Percentiles rank a stretch among this genome's conserved stretches.
phyloP scores from a whole-genome alignment of 257 asterid species.

The Salvia splendens region DNA sequence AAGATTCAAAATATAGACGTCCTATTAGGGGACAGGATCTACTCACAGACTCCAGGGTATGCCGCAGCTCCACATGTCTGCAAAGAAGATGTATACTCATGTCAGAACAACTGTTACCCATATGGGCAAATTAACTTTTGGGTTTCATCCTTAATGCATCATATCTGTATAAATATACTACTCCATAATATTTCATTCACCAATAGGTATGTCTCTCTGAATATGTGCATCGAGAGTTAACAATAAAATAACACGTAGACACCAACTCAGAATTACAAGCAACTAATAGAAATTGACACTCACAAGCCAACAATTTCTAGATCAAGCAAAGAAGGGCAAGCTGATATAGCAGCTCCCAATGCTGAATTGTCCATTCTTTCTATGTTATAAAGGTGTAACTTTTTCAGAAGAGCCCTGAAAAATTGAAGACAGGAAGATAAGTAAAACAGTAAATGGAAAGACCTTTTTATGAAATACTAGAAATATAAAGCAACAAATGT shows the following conservation, averaged over 20 bases:
- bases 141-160: constrained; percentile 16
- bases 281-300: constrained; percentile 40
- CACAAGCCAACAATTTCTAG: constrained; percentile 90
- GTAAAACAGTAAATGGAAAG: background rate
- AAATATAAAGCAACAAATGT: constrained; percentile 20
- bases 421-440: constrained; percentile 10
- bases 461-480: constrained; percentile 8
- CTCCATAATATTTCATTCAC: background rate
- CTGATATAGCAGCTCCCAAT: constrained; percentile 65
- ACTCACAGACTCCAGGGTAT: constrained; percentile 73
- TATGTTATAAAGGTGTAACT: constrained; percentile 76
- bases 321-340: constrained; percentile 73
- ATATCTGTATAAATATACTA: constrained; percentile 10
- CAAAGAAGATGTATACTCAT: constrained; percentile 27
- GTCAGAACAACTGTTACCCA: constrained; percentile 22
- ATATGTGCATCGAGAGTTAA: constrained; percentile 1
- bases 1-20: constrained; percentile 75
- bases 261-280: constrained; percentile 19
- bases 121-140: constrained; percentile 2
- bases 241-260: constrained; percentile 6
- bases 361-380: constrained; percentile 73
- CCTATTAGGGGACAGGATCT: constrained; percentile 64
- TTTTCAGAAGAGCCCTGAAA: constrained; percentile 61
- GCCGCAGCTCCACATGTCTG: constrained; percentile 70
- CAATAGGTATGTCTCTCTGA: constrained; percentile 7